Evolutionary conservation across 2,329 filamentous ascomycete genomes (phyloP).

Genomic region (Taxawa tesnikishii): DNA sequence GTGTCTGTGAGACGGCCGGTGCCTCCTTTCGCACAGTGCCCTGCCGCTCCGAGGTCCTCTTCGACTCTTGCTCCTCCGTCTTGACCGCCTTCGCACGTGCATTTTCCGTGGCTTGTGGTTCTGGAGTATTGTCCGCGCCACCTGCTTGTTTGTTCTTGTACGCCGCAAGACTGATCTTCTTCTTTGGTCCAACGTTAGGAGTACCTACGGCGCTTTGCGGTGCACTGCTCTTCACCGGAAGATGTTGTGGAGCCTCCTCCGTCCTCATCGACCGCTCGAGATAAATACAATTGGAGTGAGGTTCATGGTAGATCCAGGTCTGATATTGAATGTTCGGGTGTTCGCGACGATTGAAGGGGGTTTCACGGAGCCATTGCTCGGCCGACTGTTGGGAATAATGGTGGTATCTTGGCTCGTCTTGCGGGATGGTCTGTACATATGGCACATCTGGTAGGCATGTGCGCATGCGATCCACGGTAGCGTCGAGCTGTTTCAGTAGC

Average conservation of each 20-base stretch:
- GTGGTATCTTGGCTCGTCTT: conserved; percentile 28
- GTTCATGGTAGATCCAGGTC: conserved; percentile 48
- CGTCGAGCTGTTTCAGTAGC: conserved; percentile 18
- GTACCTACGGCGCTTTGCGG: conserved; percentile 25
- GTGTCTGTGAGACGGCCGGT: too few relatives aligned
- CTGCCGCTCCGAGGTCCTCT: conserved; percentile 1
- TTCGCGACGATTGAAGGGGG: conserved; percentile 43
- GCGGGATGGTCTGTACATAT: conserved; percentile 36
- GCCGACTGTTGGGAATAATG: conserved; percentile 28
- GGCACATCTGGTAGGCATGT: conserved; percentile 27
- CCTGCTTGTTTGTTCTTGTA: conserved; percentile 46
- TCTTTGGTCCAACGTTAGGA: conserved; percentile 35
- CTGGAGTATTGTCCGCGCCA: conserved; percentile 17
- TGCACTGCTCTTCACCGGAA: neutral
- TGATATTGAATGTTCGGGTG: conserved; percentile 47
- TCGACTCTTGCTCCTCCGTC: conserved; percentile 9
- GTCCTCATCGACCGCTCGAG: conserved; percentile 17
- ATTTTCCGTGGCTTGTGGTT: conserved; percentile 12
- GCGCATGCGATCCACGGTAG: conserved; percentile 30
- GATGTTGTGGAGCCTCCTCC: conserved; percentile 15
- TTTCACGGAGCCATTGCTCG: conserved; percentile 30
- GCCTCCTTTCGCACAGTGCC: neutral
- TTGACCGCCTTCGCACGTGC: conserved; percentile 2
- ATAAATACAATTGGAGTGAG: conserved; percentile 19
- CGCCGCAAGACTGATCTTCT: conserved; percentile 49